Evolutionary conservation across 139 green algal species (phyloP).

Genomic region (Trebouxia sp.): DNA sequence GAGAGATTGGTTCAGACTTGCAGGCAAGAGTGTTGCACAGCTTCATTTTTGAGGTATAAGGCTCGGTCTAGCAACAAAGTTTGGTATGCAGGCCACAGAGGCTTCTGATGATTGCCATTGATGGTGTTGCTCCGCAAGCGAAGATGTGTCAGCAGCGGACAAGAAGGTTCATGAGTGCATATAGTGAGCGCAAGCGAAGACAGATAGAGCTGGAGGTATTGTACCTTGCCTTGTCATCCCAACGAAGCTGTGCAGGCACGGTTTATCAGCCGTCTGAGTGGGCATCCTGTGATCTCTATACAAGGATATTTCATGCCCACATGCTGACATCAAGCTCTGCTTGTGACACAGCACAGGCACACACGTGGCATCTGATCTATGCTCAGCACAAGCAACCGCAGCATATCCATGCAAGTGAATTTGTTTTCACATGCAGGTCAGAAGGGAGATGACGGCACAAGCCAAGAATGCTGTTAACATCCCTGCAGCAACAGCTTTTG

Average conservation of each 20-base stretch:
- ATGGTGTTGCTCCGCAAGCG: constrained; percentile 73
- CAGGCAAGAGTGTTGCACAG: constrained; percentile 17
- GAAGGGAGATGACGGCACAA: constrained; percentile 59
- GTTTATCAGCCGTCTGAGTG: too few relatives aligned
- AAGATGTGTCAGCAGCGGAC: constrained; percentile 95
- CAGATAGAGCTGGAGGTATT: background rate
- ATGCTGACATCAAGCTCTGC: too few relatives aligned
- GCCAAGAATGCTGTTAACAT: constrained; percentile 43
- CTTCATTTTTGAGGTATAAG: background rate
- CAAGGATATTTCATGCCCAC: too few relatives aligned
- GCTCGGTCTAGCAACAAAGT: background rate
- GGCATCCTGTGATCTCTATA: too few relatives aligned
- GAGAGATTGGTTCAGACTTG: constrained; percentile 73
- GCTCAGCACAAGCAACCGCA: background rate
- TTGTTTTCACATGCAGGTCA: constrained; percentile 40
- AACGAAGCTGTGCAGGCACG: too few relatives aligned
- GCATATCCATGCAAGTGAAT: too few relatives aligned
- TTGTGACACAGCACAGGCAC: too few relatives aligned
- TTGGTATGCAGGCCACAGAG: background rate
- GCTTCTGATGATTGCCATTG: constrained; percentile 17
- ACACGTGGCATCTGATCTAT: too few relatives aligned
- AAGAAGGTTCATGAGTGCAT: constrained; percentile 80
- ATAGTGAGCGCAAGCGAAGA: constrained; percentile 50
- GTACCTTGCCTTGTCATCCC: constrained; percentile 4
- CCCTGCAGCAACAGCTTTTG: constrained; percentile 55